Conservation (phyloP, 352 stramenopile genomes). For the Phytophthora colocasiae region DNA sequence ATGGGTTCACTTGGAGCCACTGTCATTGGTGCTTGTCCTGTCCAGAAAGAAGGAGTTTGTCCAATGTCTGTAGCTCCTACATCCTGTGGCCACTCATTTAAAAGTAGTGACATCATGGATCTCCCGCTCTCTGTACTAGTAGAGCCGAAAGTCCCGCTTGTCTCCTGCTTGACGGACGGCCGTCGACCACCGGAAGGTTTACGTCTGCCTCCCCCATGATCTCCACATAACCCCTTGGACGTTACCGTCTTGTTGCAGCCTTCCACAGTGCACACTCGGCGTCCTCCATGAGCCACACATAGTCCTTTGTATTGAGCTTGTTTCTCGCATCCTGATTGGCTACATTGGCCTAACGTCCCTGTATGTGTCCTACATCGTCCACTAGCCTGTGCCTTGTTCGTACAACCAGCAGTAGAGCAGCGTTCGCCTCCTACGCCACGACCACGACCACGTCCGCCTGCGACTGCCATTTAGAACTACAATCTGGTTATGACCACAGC, state of each 20-base stretch:
- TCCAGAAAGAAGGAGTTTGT: background rate
- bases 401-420: constrained; percentile 16
- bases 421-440: constrained; percentile 15
- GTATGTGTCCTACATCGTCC: constrained; percentile 27
- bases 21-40: background rate
- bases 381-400: constrained; percentile 23
- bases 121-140: background rate
- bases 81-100: constrained; percentile 20
- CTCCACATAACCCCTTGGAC: constrained; percentile 28
- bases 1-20: background rate
- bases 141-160: background rate
- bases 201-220: constrained; percentile 24
- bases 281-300: constrained; percentile 23
- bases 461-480: background rate
- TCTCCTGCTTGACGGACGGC: background rate
- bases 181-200: background rate
- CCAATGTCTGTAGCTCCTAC: background rate
- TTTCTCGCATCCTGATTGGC: constrained; percentile 20
- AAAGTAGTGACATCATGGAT: constrained; percentile 33
- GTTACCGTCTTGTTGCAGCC: constrained; percentile 31
- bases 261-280: constrained; percentile 12
- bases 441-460: background rate
- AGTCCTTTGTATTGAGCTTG: constrained; percentile 29
- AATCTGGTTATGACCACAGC: background rate
- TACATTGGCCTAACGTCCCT: constrained; percentile 19